Base-by-base conservation (phyloP, 2,329 filamentous ascomycete genomes). In the Exophiala calicioides region DNA sequence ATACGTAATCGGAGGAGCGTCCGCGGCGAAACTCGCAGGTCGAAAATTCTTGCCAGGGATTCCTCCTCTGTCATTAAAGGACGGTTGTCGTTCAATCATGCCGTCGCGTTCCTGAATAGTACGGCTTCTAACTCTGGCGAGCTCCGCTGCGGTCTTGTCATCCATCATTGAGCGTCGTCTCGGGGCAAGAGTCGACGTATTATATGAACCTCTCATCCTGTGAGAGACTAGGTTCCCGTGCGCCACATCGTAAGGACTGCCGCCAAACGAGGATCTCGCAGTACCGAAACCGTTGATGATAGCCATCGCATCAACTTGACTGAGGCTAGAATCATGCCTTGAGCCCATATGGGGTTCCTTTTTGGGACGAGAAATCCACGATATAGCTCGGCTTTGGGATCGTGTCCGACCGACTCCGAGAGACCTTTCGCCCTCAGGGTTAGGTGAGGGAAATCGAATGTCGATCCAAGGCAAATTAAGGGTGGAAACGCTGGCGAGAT, bases 21-120 rank as follows among this genome's bases (percentile, higher is more conserved):
- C 51, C 30, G 27, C 35, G 12, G 44, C 41, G 20, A 53, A 36
- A 46, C 55, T 50, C 19, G 49, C 43, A 9, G 53, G 46, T 34
- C 53, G 45, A 10, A 53, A 30, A 21, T 49, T 46, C 33, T 47
- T 58, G 9, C 56, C 53, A 18, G 57, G 53, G 38, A 58, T 51
- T 23, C 56, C 56, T 34, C 52, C 51, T 45, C 56, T 47, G 27
- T n/a, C n/a, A n/a, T n/a, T n/a, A n/a, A n/a, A n/a, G n/a, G n/a
- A n/a, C n/a, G n/a, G n/a, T n/a, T n/a, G n/a, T 58, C 57, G 20
- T 60, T 56, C 36, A 57, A 55, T 7, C 47, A 55, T n/a, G 19
- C 23, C 31, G 7, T 46, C 45, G 19, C 47, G 50, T 31, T 56
- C 48, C 23, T 47, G 41, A 20, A 44, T 40, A 9, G 53, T 46